Evolutionary conservation across 352 stramenopile genomes (phyloP).

Genomic region (Phytophthora pisi): DNA sequence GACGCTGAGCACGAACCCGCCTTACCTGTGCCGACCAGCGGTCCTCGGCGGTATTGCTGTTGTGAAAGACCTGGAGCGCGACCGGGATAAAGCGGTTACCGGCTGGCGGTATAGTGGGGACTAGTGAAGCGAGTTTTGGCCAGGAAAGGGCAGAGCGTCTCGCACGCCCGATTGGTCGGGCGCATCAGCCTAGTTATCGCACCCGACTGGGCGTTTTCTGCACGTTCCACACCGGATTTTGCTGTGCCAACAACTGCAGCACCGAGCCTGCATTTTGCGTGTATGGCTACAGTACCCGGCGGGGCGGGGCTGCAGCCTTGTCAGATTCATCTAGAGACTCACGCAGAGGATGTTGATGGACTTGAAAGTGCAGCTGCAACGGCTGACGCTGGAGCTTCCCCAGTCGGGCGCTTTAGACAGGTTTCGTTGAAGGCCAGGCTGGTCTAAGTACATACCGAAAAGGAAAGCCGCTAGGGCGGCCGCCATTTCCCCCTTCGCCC

Average conservation of each 20-base stretch:
- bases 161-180: constrained; percentile 4
- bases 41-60: constrained; percentile 28
- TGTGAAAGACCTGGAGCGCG: constrained; percentile 26
- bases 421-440: constrained; percentile 18
- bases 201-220: constrained; percentile 8
- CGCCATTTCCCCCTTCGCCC: not conserved
- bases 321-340: not conserved
- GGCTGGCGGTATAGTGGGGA: constrained; percentile 17
- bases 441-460: constrained; percentile 11
- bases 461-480: constrained; percentile 7
- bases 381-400: not conserved
- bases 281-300: not conserved
- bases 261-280: not conserved
- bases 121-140: not conserved
- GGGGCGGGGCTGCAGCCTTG: not conserved
- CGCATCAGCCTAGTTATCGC: not conserved
- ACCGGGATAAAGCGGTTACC: no score
- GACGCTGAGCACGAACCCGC: no score
- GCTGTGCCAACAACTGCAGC: not conserved
- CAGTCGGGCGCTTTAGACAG: constrained; percentile 9
- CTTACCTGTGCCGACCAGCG: constrained; percentile 18
- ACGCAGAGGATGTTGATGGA: not conserved
- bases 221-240: constrained; percentile 12
- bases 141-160: not conserved
- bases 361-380: not conserved